phyloP scores from a whole-genome alignment of 2,329 filamentous ascomycete species.

The Phaeosphaeriaceae sp. region DNA sequence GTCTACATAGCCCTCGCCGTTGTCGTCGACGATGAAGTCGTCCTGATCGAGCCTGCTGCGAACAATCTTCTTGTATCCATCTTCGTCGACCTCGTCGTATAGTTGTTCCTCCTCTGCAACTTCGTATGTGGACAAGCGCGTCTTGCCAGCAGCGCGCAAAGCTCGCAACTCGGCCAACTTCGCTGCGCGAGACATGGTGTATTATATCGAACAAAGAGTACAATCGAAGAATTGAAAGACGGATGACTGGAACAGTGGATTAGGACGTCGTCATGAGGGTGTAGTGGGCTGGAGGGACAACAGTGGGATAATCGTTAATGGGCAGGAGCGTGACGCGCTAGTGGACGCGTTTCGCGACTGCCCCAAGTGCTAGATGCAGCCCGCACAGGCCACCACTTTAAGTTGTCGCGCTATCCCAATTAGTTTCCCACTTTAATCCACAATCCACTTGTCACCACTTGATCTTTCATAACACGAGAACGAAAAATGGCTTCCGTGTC shows the following conservation, averaged over 20 bases:
- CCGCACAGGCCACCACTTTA: conserved; percentile 5
- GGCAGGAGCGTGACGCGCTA: conserved; percentile 25
- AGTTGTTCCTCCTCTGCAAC: conserved; percentile 83
- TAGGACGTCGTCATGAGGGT: conserved; percentile 23
- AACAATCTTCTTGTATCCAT: conserved; percentile 96
- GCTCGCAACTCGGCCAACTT: conserved; percentile 77
- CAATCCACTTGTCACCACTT: background rate
- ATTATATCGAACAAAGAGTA: conserved; percentile 18
- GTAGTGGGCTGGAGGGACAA: conserved; percentile 31
- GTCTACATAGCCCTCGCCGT: conserved; percentile 95
- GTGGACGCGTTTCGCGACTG: conserved; percentile 27
- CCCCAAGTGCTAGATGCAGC: too few relatives aligned
- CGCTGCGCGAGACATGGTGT: conserved; percentile 44
- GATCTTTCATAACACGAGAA: conserved; percentile 5
- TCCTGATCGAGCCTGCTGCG: conserved; percentile 87
- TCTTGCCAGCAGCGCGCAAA: conserved; percentile 88
- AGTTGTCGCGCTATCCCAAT: conserved; percentile 9
- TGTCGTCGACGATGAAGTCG: conserved; percentile 98
- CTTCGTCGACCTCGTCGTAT: conserved; percentile 97
- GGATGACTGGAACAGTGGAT: conserved; percentile 14
- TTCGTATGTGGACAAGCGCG: conserved; percentile 85
- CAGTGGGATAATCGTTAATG: conserved; percentile 13
- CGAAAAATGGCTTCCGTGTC: conserved; percentile 59
- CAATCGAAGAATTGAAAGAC: conserved; percentile 19
- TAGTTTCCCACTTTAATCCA: background rate